These are phyloP conservation scores for Aspergillus egyptiacus DNA, from an alignment of 495 filamentous ascomycete species.

Conservation along the genomic window DNA sequence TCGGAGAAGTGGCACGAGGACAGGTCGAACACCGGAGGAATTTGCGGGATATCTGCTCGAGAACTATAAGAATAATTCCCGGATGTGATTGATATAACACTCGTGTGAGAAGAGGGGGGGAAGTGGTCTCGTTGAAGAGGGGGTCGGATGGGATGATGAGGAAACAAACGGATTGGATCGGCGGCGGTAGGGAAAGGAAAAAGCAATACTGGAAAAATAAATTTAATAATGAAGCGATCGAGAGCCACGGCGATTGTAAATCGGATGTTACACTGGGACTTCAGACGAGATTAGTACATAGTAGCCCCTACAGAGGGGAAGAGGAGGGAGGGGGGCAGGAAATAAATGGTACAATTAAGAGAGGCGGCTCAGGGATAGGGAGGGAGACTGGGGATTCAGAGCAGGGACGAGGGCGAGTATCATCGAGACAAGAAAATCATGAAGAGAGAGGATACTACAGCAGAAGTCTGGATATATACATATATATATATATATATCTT, in stretches of 20 bases:
- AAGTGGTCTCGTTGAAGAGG: constrained; percentile 1
- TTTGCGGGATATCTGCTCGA: constrained; percentile 7
- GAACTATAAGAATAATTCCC: constrained; percentile 9
- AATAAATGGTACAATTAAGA: constrained; percentile 13
- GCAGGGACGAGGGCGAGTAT: constrained; percentile 8
- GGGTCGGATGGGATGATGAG: constrained; percentile 12
- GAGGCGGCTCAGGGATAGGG: constrained; percentile 12
- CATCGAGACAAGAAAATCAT: background rate
- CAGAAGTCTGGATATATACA: too few species aligned
- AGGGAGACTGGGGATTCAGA: constrained; percentile 6
- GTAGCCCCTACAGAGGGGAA: background rate
- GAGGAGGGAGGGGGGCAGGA: constrained; percentile 9
- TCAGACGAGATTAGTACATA: constrained; percentile 6
- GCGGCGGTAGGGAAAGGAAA: constrained; percentile 23
- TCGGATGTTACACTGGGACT: constrained; percentile 21
- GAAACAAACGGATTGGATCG: constrained; percentile 18
- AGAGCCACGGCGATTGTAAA: constrained; percentile 6
- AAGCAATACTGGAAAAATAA: constrained; percentile 3
- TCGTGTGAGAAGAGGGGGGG: constrained; percentile 9
- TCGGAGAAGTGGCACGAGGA: constrained; percentile 10
- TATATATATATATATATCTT: too few species aligned
- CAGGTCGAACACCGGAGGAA: constrained; percentile 2
- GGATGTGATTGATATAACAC: constrained; percentile 12
- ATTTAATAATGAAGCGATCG: too few species aligned
- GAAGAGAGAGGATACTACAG: too few species aligned